Conservation (phyloP, 1,284 basidiomycete species). For the Sporisorium graminicola region DNA sequence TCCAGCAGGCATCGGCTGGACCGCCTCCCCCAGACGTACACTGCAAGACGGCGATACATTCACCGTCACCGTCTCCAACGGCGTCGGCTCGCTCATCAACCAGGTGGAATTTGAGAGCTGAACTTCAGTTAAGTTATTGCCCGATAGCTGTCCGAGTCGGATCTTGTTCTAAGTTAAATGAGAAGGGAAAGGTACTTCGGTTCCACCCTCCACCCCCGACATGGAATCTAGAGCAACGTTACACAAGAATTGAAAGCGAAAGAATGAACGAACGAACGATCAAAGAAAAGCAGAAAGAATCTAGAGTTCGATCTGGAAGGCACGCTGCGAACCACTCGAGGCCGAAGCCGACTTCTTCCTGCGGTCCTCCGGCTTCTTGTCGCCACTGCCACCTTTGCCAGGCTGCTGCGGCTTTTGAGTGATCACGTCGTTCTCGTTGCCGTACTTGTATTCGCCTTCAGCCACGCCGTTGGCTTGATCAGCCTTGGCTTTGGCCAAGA, state of each 20-base stretch:
- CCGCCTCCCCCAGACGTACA: slow-evolving; percentile 58
- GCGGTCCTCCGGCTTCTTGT: slow-evolving; percentile 14
- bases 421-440: slow-evolving; percentile 44
- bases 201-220: not conserved
- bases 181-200: not conserved
- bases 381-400: slow-evolving; percentile 5
- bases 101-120: slow-evolving; percentile 68
- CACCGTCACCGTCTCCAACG: slow-evolving; percentile 70
- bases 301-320: slow-evolving; percentile 26
- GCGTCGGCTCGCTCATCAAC: slow-evolving; percentile 72
- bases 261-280: too few species aligned
- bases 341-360: slow-evolving; percentile 29
- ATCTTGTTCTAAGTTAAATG: too few species aligned
- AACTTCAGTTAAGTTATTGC: too few species aligned
- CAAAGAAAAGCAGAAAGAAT: not conserved
- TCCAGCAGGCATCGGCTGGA: slow-evolving; percentile 71
- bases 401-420: slow-evolving; percentile 18
- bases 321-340: slow-evolving; percentile 44
- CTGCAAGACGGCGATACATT: slow-evolving; percentile 71
- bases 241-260: not conserved
- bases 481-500: slow-evolving; percentile 67
- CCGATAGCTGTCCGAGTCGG: too few species aligned
- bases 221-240: slow-evolving; percentile 2
- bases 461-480: slow-evolving; percentile 65
- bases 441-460: slow-evolving; percentile 35